phyloP scores from a whole-genome alignment of 306 rosid genomes.

The Cicer pinnatifidum region DNA sequence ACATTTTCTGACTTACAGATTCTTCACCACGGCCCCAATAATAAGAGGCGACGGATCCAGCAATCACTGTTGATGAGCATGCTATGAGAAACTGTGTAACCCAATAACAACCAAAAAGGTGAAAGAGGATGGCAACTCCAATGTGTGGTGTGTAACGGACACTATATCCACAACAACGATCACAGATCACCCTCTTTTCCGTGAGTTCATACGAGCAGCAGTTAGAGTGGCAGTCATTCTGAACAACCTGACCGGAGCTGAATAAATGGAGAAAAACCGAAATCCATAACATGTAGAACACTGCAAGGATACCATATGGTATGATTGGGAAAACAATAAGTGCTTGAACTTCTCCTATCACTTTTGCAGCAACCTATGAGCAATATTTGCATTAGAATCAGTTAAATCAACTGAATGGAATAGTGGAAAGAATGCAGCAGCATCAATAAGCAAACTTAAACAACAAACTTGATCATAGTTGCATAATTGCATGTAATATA shows the following conservation, averaged over 20 bases:
- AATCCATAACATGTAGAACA: constrained; percentile 90
- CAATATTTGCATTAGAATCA: constrained; percentile 39
- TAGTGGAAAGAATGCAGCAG: constrained; percentile 15
- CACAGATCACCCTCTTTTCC: constrained; percentile 71
- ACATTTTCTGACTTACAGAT: constrained; percentile 66
- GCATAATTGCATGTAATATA: constrained; percentile 22
- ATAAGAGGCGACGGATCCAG: constrained; percentile 96
- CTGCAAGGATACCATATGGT: constrained; percentile 80
- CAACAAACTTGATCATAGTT: constrained; percentile 29
- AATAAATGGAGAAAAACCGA: constrained; percentile 84
- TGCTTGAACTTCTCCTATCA: constrained; percentile 91
- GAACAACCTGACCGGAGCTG: constrained; percentile 88
- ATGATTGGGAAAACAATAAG: constrained; percentile 80
- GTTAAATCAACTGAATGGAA: constrained; percentile 12
- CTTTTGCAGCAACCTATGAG: constrained; percentile 90
- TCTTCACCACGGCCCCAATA: constrained; percentile 91
- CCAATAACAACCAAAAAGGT: constrained; percentile 93
- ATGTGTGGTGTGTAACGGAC: constrained; percentile 80
- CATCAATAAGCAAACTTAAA: constrained; percentile 17
- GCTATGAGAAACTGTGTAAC: constrained; percentile 86
- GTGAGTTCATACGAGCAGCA: constrained; percentile 80
- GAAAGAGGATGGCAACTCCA: constrained; percentile 84
- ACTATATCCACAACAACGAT: constrained; percentile 84
- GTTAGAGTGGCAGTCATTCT: constrained; percentile 75
- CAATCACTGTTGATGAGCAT: constrained; percentile 86